Conservation (phyloP, 2,329 filamentous ascomycete species). For the Alternaria hordeiaustralica region DNA sequence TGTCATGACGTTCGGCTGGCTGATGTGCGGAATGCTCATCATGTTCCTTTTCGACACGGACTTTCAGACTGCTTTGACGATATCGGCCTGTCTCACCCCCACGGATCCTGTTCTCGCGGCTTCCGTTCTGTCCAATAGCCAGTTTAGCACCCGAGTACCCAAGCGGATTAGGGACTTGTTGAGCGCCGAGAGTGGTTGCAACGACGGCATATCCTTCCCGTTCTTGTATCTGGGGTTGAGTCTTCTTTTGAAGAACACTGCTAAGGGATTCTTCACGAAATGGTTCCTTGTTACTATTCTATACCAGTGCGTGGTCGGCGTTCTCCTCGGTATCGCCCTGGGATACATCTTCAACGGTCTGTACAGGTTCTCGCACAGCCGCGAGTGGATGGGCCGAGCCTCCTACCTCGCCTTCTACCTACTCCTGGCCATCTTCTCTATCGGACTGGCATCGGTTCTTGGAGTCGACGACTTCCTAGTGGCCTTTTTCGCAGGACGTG, state of each 20-base stretch:
- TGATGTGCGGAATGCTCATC: constrained; percentile 57
- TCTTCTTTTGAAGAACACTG: constrained; percentile 49
- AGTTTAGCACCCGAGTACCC: constrained; percentile 60
- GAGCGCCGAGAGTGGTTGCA: constrained; percentile 62
- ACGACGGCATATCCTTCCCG: constrained; percentile 63
- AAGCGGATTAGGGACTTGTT: constrained; percentile 59
- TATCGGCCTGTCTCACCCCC: constrained; percentile 63
- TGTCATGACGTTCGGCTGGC: constrained; percentile 59
- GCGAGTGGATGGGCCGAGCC: constrained; percentile 56
- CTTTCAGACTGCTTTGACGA: constrained; percentile 56
- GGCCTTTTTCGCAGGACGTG: constrained; percentile 62
- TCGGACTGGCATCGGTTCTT: constrained; percentile 60
- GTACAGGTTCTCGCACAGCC: constrained; percentile 55
- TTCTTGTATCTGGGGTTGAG: constrained; percentile 63
- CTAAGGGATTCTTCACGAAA: constrained; percentile 54
- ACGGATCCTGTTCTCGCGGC: constrained; percentile 64
- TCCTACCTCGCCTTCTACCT: constrained; percentile 64
- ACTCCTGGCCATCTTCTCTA: constrained; percentile 59
- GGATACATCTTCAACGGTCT: constrained; percentile 57
- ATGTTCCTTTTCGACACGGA: constrained; percentile 55
- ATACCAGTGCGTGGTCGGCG: constrained; percentile 61
- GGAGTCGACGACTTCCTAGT: constrained; percentile 64
- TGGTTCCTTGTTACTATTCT: constrained; percentile 62
- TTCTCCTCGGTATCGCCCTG: constrained; percentile 55
- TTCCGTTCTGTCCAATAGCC: constrained; percentile 60